phyloP scores from a whole-genome alignment of 257 asterid genomes.

The Echium plantagineum region DNA sequence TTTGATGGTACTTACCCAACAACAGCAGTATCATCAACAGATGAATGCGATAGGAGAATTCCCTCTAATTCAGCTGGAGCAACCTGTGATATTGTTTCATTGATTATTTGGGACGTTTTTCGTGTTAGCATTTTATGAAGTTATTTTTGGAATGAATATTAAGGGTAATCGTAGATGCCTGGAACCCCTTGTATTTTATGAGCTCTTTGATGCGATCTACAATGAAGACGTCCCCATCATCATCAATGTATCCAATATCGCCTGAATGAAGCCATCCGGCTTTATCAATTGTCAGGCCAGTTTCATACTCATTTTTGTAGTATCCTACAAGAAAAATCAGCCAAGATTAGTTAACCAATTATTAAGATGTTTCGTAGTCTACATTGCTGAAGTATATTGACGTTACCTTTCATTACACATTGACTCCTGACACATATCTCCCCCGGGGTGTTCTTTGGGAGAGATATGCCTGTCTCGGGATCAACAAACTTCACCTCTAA shows the following conservation, averaged over 20 bases:
- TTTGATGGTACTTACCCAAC: conserved; percentile 44
- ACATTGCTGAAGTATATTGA: not conserved
- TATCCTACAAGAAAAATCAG: conserved; percentile 40
- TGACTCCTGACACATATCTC: conserved; percentile 90
- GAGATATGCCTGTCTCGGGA: conserved; percentile 56
- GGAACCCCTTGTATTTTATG: conserved; percentile 89
- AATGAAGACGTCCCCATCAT: conserved; percentile 68
- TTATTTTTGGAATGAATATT: not conserved
- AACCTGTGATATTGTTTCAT: conserved; percentile 37
- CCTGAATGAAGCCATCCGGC: conserved; percentile 96
- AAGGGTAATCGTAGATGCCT: conserved; percentile 21
- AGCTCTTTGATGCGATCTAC: conserved; percentile 87
- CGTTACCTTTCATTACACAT: conserved; percentile 78
- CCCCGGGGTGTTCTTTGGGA: conserved; percentile 59
- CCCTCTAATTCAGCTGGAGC: conserved; percentile 99
- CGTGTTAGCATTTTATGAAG: not conserved
- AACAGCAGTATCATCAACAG: conserved; percentile 86
- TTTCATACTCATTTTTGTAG: conserved; percentile 75
- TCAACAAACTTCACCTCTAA: conserved; percentile 72
- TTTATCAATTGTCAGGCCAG: conserved; percentile 55
- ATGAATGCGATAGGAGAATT: conserved; percentile 69
- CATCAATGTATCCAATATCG: conserved; percentile 87
- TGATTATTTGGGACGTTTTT: not conserved
- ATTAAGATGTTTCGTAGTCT: not conserved
- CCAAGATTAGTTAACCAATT: conserved; percentile 6